Evolutionary conservation across 495 filamentous ascomycete species (phyloP).

Genomic region (Jackrogersella multiformis): DNA sequence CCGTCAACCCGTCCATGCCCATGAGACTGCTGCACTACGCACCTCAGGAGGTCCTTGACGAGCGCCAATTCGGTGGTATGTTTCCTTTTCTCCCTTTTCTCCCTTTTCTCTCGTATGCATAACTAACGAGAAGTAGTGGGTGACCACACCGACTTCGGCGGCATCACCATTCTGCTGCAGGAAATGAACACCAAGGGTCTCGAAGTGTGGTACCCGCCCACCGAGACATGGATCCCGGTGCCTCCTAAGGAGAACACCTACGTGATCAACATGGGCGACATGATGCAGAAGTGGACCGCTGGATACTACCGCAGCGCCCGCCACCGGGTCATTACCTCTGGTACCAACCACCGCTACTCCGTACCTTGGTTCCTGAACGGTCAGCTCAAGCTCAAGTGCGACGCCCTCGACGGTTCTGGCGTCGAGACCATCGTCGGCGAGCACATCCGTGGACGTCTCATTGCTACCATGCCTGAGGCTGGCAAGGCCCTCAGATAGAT

Average conservation of each 20-base stretch:
- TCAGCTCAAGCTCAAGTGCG: constrained; percentile 32
- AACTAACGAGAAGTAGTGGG: constrained; percentile 38
- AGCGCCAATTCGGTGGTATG: constrained; percentile 53
- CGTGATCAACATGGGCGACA: constrained; percentile 59
- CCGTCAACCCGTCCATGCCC: constrained; percentile 54
- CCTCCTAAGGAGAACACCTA: constrained; percentile 50
- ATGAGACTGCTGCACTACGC: constrained; percentile 60
- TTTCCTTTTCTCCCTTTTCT: constrained; percentile 1
- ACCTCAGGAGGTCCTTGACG: constrained; percentile 44
- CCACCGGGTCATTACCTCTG: constrained; percentile 35
- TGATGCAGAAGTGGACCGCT: constrained; percentile 37
- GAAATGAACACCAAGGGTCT: constrained; percentile 53
- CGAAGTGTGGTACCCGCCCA: constrained; percentile 54
- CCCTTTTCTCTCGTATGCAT: background rate
- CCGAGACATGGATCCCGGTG: constrained; percentile 51
- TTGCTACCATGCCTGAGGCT: constrained; percentile 31
- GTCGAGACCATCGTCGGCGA: constrained; percentile 37
- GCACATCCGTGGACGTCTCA: constrained; percentile 36
- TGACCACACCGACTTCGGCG: constrained; percentile 50
- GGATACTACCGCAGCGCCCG: constrained; percentile 37
- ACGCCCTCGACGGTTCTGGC: constrained; percentile 36
- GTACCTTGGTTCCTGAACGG: constrained; percentile 36
- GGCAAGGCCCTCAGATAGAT: constrained; percentile 31
- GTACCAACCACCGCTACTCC: constrained; percentile 32
- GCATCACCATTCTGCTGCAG: constrained; percentile 56